phyloP scores from a whole-genome alignment of 352 stramenopile species.

The Pythium aquatile region DNA sequence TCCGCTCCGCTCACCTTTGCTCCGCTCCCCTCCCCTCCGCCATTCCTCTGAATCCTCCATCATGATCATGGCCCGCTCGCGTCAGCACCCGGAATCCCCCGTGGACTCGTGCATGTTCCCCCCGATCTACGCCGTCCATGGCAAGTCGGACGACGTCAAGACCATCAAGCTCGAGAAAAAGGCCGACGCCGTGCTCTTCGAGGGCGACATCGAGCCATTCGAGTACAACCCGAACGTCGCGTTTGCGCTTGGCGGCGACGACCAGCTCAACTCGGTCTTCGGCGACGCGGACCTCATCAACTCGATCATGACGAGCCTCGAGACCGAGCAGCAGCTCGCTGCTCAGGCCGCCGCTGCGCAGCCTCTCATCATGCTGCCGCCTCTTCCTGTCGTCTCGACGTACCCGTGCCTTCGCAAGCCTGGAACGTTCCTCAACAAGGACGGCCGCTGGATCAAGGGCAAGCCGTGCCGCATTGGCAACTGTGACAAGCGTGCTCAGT shows the following conservation, averaged over 20 bases:
- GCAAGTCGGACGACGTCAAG: constrained; percentile 20
- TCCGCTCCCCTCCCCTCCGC: not conserved
- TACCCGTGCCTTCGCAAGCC: constrained; percentile 60
- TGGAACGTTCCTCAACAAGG: constrained; percentile 86
- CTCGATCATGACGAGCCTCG: constrained; percentile 78
- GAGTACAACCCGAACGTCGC: constrained; percentile 43
- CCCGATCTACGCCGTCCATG: constrained; percentile 38
- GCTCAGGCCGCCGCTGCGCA: constrained; percentile 14
- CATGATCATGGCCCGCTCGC: constrained; percentile 23
- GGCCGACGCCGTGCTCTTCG: constrained; percentile 25
- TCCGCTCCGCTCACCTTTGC: not conserved
- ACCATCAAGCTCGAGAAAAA: constrained; percentile 24
- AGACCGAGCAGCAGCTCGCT: constrained; percentile 36
- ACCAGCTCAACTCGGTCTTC: constrained; percentile 74
- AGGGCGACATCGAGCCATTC: constrained; percentile 68
- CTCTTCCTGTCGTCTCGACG: constrained; percentile 28
- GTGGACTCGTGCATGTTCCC: constrained; percentile 78
- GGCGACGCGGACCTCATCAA: constrained; percentile 75
- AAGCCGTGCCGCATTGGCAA: constrained; percentile 72
- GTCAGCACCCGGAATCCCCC: constrained; percentile 49
- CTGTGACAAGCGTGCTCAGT: constrained; percentile 80
- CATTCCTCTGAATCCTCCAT: constrained; percentile 1
- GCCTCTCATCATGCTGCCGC: constrained; percentile 30
- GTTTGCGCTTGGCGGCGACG: constrained; percentile 23
- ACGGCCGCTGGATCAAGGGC: constrained; percentile 86